Percentiles rank a stretch among this genome's conserved stretches.
Evolutionary conservation across 257 asterid species (phyloP).

Genomic region (Handroanthus guayacan): DNA sequence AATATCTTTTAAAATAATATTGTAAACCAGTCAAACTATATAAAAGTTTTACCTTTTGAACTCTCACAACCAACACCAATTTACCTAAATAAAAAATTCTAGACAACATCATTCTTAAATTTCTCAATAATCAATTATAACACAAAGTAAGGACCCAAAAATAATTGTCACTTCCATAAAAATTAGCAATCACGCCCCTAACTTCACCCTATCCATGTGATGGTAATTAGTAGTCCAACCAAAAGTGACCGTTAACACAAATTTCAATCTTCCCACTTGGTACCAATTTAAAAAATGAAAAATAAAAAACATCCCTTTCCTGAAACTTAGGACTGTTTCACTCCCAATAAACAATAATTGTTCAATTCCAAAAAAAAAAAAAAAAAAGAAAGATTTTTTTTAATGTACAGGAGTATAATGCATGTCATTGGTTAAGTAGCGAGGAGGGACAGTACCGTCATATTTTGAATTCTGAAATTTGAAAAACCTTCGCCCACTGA

Average conservation of each 20-base stretch:
- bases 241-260: slow-evolving; percentile 44
- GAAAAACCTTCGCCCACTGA: slow-evolving; percentile 46
- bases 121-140: background rate
- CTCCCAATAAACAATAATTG: slow-evolving; percentile 23
- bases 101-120: background rate
- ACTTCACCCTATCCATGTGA: slow-evolving; percentile 44
- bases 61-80: background rate
- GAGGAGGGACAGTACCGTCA: slow-evolving; percentile 49
- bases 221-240: slow-evolving; percentile 33
- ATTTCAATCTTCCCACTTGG: slow-evolving; percentile 12
- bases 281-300: background rate
- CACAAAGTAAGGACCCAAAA: slow-evolving; percentile 33
- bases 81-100: background rate
- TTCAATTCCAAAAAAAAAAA: slow-evolving; percentile 13
- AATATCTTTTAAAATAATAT: no score
- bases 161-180: slow-evolving; percentile 25
- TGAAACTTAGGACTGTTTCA: slow-evolving; percentile 29
- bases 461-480: slow-evolving; percentile 51
- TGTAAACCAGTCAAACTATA: no score
- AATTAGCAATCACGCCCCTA: slow-evolving; percentile 32
- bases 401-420: slow-evolving; percentile 8
- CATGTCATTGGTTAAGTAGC: slow-evolving; percentile 5
- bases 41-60: no score
- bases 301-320: slow-evolving; percentile 28
- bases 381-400: background rate